Percentiles rank a stretch among this genome's conserved stretches.
Evolutionary conservation across 148 eudicot genomes (phyloP).

Genomic region (Gaultheria prostrata): DNA sequence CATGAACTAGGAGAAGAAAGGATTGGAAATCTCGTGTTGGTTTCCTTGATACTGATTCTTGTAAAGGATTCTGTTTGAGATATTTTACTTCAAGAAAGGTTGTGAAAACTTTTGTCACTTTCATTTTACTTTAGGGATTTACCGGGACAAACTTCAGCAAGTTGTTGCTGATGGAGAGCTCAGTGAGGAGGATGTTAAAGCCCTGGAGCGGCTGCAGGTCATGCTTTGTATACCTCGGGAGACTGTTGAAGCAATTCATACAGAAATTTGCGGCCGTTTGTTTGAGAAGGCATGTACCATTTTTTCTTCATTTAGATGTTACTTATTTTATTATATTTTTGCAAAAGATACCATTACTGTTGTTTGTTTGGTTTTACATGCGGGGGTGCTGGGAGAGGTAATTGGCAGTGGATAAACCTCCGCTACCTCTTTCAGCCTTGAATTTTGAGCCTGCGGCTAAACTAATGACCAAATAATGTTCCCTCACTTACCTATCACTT

Average conservation of each 20-base stretch:
- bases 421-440: neutral
- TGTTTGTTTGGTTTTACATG: neutral
- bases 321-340: neutral
- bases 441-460: neutral
- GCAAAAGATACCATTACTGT: neutral
- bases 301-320: neutral
- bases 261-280: conserved; percentile 75
- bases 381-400: neutral
- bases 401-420: conserved; percentile 1
- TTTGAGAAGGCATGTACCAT: conserved; percentile 72
- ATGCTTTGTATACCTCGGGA: conserved; percentile 85
- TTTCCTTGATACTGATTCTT: neutral
- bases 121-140: conserved; percentile 55
- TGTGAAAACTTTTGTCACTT: neutral
- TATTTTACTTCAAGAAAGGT: neutral
- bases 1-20: neutral
- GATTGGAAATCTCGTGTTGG: neutral
- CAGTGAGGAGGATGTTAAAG: conserved; percentile 70
- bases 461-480: neutral
- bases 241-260: conserved; percentile 85
- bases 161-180: conserved; percentile 77
- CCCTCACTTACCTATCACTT: neutral
- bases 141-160: conserved; percentile 88
- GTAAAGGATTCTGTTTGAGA: neutral
- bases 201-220: conserved; percentile 67